A percentile compares a stretch with the other conserved stretches of the same genome.
phyloP scores from a whole-genome alignment of 2,329 filamentous ascomycete species.

The Claviceps lovelessii region DNA sequence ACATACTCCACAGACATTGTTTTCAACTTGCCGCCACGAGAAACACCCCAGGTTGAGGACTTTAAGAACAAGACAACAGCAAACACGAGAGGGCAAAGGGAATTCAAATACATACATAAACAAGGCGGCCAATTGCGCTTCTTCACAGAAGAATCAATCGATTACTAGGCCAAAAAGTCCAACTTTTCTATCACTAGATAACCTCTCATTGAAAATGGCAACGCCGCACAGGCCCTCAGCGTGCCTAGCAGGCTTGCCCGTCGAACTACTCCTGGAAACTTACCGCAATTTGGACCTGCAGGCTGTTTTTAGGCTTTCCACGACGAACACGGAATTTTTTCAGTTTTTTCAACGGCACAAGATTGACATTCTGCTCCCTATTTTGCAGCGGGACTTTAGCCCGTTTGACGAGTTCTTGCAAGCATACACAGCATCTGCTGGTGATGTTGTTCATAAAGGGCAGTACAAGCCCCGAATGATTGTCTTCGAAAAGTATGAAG shows the following conservation, averaged over 20 bases:
- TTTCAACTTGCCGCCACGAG: not conserved
- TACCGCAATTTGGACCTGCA: conserved; percentile 29
- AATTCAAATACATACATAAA: not conserved
- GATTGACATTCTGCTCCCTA: conserved; percentile 26
- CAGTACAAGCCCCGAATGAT: conserved; percentile 26
- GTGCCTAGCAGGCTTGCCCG: conserved; percentile 22
- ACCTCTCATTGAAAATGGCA: conserved; percentile 9
- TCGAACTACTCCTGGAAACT: conserved; percentile 35
- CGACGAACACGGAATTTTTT: conserved; percentile 23
- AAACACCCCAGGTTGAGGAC: not conserved
- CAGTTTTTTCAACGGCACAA: conserved; percentile 28
- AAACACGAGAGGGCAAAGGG: not conserved
- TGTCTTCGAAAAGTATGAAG: conserved; percentile 23
- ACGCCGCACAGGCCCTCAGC: conserved; percentile 4
- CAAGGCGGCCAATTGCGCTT: not conserved
- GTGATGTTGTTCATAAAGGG: conserved; percentile 20
- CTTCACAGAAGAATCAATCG: not conserved
- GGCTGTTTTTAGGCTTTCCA: conserved; percentile 25
- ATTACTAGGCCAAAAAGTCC: not conserved
- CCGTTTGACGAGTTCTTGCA: conserved; percentile 33
- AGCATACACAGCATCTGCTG: conserved; percentile 27
- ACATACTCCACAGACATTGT: not conserved
- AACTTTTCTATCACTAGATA: not conserved
- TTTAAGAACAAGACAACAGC: not conserved
- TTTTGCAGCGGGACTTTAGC: conserved; percentile 28